Evolutionary conservation across 768 basidiomycete genomes (phyloP), one percentile per base, ranked within the genome.

Genomic region (Xerocomellus amylosporus): DNA sequence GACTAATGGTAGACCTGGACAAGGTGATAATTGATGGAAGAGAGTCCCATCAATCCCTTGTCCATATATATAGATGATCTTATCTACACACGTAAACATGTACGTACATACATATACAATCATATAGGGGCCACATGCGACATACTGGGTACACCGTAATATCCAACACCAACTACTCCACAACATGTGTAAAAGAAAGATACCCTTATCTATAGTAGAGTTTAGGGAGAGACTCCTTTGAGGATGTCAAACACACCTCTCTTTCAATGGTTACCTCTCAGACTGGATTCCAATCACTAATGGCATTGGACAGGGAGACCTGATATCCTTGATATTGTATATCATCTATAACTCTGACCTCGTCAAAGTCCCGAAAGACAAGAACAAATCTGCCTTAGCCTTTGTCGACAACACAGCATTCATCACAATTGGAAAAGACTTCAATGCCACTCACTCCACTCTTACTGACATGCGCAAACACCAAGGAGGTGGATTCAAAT

Each of bases 221-320:
- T 62, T 59, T 40, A 58, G 65, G 0, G 10, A 49, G 5, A 14
- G 46, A 0, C 22, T 63, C 0, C 61, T 71, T 0, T 8, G 10
- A 0, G 41, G 34, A 0, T 15, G 62, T 19, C 19, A n/a, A 0
- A 64, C 66, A 0, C 17, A 10, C n/a, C 53, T 72, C 0, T 20
- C 17, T 0, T 73, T 73, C n/a, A 55, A 71, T 10, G 59, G 64
- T 5, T 67, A 44, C 42, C 14, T 19, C 0, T 71, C 65, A 0
- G 50, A 61, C 1, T 62, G 60, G 50, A 44, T 55, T 0, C 47
- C 54, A 0, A 50, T 60, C 5, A 56, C 17, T 0, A 67, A 66
- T 14, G 67, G 74, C 0, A 67, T 73, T 0, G 67, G 68, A 2
- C 71, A 75, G 54, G 74, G 75, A 0, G 65, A 70, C 54, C 72